Percentiles rank a stretch among this genome's conserved stretches.
These are phyloP conservation scores for Hypsizygus marmoreus DNA, from an alignment of 768 basidiomycete genomes.

Conservation along the genomic window DNA sequence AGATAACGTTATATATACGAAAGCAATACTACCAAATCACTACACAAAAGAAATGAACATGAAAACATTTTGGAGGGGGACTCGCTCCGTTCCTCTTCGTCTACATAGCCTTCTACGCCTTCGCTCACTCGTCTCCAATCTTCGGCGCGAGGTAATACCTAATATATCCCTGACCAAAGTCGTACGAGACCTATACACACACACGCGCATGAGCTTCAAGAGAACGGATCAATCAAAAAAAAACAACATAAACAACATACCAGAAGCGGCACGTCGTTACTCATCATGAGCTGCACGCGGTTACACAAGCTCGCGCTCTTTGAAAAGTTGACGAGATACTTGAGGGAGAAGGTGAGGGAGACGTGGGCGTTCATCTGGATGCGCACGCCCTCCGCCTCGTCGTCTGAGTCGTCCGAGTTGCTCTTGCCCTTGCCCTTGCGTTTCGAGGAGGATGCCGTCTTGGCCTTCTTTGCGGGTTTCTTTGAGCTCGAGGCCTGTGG, in stretches of 20 bases:
- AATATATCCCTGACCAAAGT: constrained; percentile 86
- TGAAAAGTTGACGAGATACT: constrained; percentile 96
- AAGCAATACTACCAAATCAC: too few relatives aligned
- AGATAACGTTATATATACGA: too few relatives aligned
- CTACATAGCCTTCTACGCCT: too few relatives aligned
- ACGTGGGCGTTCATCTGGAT: constrained; percentile 93
- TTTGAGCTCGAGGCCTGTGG: constrained; percentile 38
- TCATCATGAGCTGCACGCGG: constrained; percentile 84
- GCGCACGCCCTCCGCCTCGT: constrained; percentile 54
- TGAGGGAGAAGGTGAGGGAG: constrained; percentile 90
- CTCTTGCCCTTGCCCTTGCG: constrained; percentile 64
- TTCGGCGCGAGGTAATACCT: constrained; percentile 97
- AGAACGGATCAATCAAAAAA: background rate
- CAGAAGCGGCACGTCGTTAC: constrained; percentile 87
- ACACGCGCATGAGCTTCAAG: background rate
- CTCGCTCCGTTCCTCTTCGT: too few relatives aligned
- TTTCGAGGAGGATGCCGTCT: constrained; percentile 36
- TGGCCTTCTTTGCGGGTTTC: constrained; percentile 48
- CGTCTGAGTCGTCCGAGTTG: constrained; percentile 52
- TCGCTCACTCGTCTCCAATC: constrained; percentile 91
- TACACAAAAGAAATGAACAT: too few relatives aligned
- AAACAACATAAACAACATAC: constrained; percentile 41
- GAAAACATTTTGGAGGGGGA: too few relatives aligned
- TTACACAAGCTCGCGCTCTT: constrained; percentile 79
- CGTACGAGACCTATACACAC: constrained; percentile 72